Evolutionary conservation across 768 basidiomycete species (phyloP).

Genomic region (Boletus pseudo-olivaceus): DNA sequence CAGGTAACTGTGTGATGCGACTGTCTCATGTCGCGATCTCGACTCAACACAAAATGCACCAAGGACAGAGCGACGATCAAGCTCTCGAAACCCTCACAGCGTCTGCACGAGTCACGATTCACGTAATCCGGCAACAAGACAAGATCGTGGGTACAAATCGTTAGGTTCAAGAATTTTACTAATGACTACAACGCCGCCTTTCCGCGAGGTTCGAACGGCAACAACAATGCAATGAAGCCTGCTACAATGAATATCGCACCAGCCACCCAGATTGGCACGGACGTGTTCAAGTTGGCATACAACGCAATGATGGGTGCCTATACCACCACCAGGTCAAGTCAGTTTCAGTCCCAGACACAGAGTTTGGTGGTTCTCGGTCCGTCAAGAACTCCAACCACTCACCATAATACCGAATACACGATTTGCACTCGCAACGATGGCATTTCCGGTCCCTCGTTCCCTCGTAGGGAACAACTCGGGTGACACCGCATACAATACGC

Average conservation of each 20-base stretch:
- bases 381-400: conserved; percentile 10
- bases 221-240: conserved; percentile 44
- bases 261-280: conserved; percentile 53
- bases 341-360: background rate
- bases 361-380: background rate
- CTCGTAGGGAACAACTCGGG: conserved; percentile 55
- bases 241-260: conserved; percentile 51
- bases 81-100: background rate
- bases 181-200: conserved; percentile 44
- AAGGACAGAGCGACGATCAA: background rate
- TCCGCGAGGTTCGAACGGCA: conserved; percentile 58
- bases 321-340: background rate
- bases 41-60: no score
- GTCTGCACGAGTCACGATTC: background rate
- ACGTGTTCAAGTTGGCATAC: conserved; percentile 41
- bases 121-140: background rate
- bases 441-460: conserved; percentile 55
- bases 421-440: conserved; percentile 49
- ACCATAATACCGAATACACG: conserved; percentile 60
- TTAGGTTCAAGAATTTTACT: background rate
- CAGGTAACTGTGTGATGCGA: no score
- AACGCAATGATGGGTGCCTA: conserved; percentile 44
- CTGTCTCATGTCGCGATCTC: no score
- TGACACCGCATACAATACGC: conserved; percentile 40
- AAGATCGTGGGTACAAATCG: no score